Evolutionary conservation across 306 rosid species (phyloP), one percentile per base, ranked within the genome.

Genomic region (Inga leiocalycina): DNA sequence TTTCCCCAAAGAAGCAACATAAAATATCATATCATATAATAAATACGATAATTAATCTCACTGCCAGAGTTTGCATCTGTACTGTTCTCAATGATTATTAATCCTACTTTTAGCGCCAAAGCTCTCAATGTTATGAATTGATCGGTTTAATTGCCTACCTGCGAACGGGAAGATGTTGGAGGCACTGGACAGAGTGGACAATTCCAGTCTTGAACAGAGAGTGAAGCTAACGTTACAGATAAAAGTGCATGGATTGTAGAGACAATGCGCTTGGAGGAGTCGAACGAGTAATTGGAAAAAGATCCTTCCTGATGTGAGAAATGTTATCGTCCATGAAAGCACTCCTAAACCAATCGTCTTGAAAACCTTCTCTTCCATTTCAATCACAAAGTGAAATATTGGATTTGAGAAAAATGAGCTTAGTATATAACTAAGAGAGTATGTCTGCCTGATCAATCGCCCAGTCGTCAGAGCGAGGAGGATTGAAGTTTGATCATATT

Each of bases 1-100:
- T 86, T 73, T 91, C 88, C 76, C 79, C 97, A 74, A 93, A 91
- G 20, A 85, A 83, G 86, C 94, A 93, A 80, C 98, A 92, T 20
- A 85, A 74, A 10, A 90, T 41, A 86, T 95, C 99, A 86, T 95
- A 27, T 27, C 30, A 27, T 27, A 91, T 84, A n/a, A 95, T 32
- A 32, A 81, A 84, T 92, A 95, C 0, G 98, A 92, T 52, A 92
- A 87, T 32, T 32, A 32, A 32, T 35, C 85, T 95, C 88, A 91
- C 84, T 44, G 89, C 89, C 15, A 92, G 88, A 62, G 87, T 74
- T 86, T 83, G 83, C 94, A 88, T 88, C 99, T 95, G 89, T 64
- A 27, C 64, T 2, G 20, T 17, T 54, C 32, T 30, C 12, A 19
- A 46, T 79, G 24, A 62, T 34, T 16, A 49, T 54, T 8, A 16